Conservation (phyloP, 2,329 filamentous ascomycete species). For the Tolypocladium tropicale region DNA sequence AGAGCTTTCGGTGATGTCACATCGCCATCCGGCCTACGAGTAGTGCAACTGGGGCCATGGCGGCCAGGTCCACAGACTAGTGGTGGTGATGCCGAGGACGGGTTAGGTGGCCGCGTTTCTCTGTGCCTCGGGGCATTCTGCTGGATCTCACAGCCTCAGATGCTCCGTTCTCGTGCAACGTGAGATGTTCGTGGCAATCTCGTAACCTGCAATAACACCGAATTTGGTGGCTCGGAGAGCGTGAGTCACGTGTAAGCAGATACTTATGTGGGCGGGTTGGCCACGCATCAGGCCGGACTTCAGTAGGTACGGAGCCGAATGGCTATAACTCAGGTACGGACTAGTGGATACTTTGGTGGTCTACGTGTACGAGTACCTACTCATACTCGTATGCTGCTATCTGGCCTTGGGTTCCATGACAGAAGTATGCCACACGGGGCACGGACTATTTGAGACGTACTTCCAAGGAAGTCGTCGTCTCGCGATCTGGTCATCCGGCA, state of each 20-base stretch:
- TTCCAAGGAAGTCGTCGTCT: neutral
- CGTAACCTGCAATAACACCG: too few relatives aligned
- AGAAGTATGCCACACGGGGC: neutral
- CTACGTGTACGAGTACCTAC: too few relatives aligned
- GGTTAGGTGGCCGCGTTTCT: neutral
- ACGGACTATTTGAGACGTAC: too few relatives aligned
- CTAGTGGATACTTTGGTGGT: too few relatives aligned
- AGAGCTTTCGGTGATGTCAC: neutral
- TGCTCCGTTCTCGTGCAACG: neutral
- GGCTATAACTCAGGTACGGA: too few relatives aligned
- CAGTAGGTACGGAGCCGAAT: too few relatives aligned
- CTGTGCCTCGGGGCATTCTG: neutral
- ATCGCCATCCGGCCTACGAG: neutral
- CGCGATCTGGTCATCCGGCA: neutral
- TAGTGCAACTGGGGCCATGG: neutral
- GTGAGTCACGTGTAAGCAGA: neutral
- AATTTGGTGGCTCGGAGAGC: neutral
- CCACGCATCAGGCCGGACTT: neutral
- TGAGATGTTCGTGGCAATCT: neutral
- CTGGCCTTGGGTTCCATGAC: too few relatives aligned
- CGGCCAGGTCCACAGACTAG: neutral
- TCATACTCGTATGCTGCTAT: too few relatives aligned
- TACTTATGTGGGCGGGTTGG: neutral
- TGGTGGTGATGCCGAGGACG: neutral
- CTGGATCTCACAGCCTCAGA: neutral